A percentile compares a stretch with the other conserved stretches of the same genome.
Conservation (phyloP, 2,329 filamentous ascomycete species). For the Ascochyta lentis region DNA sequence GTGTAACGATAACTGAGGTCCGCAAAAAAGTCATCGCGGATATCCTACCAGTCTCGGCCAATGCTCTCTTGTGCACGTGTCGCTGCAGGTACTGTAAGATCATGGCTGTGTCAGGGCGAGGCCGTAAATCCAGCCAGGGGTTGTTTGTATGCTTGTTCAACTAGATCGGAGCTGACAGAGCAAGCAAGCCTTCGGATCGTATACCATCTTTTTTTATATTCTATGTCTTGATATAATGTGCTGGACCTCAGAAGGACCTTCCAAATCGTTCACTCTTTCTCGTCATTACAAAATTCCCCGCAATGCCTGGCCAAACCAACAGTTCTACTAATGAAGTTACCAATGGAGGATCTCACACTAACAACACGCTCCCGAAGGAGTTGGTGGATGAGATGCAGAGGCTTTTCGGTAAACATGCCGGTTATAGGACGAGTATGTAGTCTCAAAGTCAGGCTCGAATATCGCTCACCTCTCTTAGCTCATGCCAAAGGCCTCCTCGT, state of each 20-base stretch:
- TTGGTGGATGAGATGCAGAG: constrained; percentile 18
- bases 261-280: neutral
- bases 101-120: neutral
- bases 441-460: neutral
- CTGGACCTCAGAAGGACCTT: no score
- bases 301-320: constrained; percentile 3
- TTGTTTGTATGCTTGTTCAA: neutral
- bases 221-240: neutral
- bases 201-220: neutral
- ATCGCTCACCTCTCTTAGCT: constrained; percentile 1
- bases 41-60: neutral
- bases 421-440: constrained; percentile 11
- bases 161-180: neutral
- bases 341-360: neutral
- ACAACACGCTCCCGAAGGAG: constrained; percentile 8
- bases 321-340: neutral
- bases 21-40: neutral
- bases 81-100: neutral
- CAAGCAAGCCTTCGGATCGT: neutral
- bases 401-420: constrained; percentile 12
- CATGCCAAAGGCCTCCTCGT: constrained; percentile 19
- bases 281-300: neutral
- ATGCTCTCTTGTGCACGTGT: neutral
- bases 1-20: neutral
- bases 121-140: neutral